Evolutionary conservation across 179 eudicot genomes (phyloP).

Genomic region (Silene vulgaris): DNA sequence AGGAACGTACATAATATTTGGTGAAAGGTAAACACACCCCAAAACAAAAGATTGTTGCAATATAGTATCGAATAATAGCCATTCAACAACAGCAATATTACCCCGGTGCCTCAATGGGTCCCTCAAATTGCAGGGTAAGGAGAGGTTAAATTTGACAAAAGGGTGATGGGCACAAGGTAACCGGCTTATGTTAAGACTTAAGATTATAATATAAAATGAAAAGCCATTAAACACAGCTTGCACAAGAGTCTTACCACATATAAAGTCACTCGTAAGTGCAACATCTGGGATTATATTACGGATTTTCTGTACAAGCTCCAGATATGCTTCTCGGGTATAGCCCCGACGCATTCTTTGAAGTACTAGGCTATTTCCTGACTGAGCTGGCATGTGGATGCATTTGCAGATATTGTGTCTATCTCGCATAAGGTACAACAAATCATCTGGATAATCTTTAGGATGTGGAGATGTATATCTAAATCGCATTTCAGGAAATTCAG

Average conservation of each 20-base stretch:
- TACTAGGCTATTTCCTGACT: constrained; percentile 77
- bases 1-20: neutral
- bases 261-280: constrained; percentile 88
- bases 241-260: constrained; percentile 59
- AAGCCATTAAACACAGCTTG: neutral
- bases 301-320: constrained; percentile 82
- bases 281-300: constrained; percentile 74
- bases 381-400: constrained; percentile 91
- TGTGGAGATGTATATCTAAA: constrained; percentile 97
- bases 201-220: neutral
- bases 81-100: neutral
- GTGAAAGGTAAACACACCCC: neutral
- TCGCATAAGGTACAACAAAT: constrained; percentile 74
- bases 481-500: constrained; percentile 90
- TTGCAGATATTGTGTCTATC: constrained; percentile 90
- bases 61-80: neutral
- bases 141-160: neutral
- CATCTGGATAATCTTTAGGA: constrained; percentile 97
- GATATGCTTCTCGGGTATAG: constrained; percentile 87
- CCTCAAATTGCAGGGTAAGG: no score
- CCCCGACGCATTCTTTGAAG: constrained; percentile 92
- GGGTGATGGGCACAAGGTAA: neutral
- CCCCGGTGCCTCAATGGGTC: no score
- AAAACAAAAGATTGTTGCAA: neutral
- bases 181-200: neutral